phyloP scores from a whole-genome alignment of 257 asterid species.

The Penstemon eatonii region DNA sequence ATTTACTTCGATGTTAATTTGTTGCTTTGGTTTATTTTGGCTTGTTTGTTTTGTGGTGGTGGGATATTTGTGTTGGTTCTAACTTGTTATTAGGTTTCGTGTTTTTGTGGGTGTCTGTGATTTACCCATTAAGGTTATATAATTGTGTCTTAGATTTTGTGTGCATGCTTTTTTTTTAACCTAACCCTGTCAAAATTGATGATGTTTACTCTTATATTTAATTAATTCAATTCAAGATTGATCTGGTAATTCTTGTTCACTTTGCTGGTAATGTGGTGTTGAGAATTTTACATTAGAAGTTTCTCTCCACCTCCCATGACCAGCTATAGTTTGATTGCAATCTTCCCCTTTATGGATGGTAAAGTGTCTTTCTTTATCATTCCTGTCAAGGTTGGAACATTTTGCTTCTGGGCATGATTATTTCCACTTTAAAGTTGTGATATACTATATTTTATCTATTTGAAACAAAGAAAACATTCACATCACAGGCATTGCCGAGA shows the following conservation, averaged over 20 bases:
- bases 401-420: background rate
- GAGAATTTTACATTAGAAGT: conserved; percentile 32
- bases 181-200: conserved; percentile 30
- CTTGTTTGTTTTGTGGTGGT: too few species aligned
- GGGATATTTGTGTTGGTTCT: background rate
- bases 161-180: background rate
- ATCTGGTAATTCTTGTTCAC: background rate
- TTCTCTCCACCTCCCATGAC: conserved; percentile 55
- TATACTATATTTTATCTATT: background rate
- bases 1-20: too few species aligned
- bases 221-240: background rate
- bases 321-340: conserved; percentile 40
- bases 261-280: conserved; percentile 54
- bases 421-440: background rate
- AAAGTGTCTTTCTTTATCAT: conserved; percentile 18
- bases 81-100: too few species aligned
- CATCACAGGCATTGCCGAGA: too few species aligned
- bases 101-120: background rate
- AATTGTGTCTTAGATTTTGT: background rate
- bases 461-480: too few species aligned
- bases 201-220: background rate
- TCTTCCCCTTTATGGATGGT: conserved; percentile 39
- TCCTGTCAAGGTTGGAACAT: conserved; percentile 44
- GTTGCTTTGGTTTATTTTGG: too few species aligned
- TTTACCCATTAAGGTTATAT: background rate